Evolutionary conservation across 225 moss, liverwort and hornwort species (phyloP).

Genomic region (Anthoceros angustus): DNA sequence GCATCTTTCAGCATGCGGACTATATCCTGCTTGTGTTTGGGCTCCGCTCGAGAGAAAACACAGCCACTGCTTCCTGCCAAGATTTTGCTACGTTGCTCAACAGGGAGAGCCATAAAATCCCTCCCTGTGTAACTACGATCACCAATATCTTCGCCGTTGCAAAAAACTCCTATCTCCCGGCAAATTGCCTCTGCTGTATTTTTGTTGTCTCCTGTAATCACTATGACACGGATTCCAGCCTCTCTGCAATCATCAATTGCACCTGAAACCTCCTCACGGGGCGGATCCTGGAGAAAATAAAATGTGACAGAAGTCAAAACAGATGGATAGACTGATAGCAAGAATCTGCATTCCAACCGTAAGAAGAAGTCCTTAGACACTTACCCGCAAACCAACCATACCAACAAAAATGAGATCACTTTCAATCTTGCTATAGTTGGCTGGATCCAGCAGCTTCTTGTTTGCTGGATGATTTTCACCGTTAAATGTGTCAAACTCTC

Average conservation of each 20-base stretch:
- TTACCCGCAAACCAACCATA: conserved; percentile 60
- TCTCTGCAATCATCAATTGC: conserved; percentile 74
- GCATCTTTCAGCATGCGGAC: conserved; percentile 72
- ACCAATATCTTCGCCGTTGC: conserved; percentile 46
- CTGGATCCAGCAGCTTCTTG: conserved; percentile 46
- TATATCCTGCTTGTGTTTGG: conserved; percentile 88
- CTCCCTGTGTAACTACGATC: conserved; percentile 73
- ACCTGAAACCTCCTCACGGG: conserved; percentile 54
- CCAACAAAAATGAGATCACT: conserved; percentile 71
- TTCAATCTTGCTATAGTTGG: conserved; percentile 55
- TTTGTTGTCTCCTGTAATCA: conserved; percentile 95
- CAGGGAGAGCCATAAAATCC: conserved; percentile 60
- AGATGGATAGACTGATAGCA: background rate
- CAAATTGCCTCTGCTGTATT: conserved; percentile 94
- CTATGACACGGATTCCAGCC: conserved; percentile 91
- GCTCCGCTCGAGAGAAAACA: conserved; percentile 88
- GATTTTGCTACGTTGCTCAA: conserved; percentile 39
- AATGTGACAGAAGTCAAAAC: background rate
- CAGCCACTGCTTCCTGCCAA: conserved; percentile 65
- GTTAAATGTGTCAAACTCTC: conserved; percentile 48
- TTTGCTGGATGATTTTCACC: conserved; percentile 81
- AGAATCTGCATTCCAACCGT: background rate
- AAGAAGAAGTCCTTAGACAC: background rate
- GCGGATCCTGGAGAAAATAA: conserved; percentile 60
- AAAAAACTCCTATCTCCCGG: conserved; percentile 79